Evolutionary conservation across 495 filamentous ascomycete genomes (phyloP).

Genomic region (Penicillium psychrofluorescens): DNA sequence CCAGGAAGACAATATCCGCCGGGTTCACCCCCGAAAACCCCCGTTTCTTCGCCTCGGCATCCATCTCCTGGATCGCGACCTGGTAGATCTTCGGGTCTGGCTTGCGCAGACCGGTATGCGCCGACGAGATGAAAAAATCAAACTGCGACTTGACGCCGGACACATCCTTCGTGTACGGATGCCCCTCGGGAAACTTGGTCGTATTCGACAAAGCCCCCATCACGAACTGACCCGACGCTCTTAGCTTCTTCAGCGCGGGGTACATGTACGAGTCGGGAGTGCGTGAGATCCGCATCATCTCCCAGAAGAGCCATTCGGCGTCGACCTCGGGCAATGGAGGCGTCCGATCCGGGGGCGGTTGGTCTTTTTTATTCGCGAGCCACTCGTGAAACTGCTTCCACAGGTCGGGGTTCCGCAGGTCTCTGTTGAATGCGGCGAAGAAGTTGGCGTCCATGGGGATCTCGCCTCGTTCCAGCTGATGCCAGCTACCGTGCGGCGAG

Average conservation of each 20-base stretch:
- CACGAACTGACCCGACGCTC: slow-evolving; percentile 55
- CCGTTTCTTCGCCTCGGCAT: slow-evolving; percentile 48
- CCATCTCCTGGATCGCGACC: slow-evolving; percentile 57
- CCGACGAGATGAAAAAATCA: slow-evolving; percentile 76
- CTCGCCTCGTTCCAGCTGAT: slow-evolving; percentile 68
- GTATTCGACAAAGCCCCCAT: slow-evolving; percentile 87
- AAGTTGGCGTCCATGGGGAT: slow-evolving; percentile 65
- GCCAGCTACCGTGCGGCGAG: slow-evolving; percentile 81
- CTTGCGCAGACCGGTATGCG: slow-evolving; percentile 83
- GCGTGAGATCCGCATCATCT: slow-evolving; percentile 77
- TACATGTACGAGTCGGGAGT: slow-evolving; percentile 79
- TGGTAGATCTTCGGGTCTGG: slow-evolving; percentile 78
- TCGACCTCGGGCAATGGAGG: slow-evolving; percentile 69
- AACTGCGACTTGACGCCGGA: slow-evolving; percentile 55
- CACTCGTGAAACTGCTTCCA: slow-evolving; percentile 58
- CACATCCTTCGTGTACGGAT: slow-evolving; percentile 42
- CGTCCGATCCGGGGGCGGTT: slow-evolving; percentile 2
- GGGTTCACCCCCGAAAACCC: slow-evolving; percentile 50
- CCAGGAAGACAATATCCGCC: slow-evolving; percentile 75
- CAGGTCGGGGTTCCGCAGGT: slow-evolving; percentile 55
- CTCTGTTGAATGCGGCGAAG: slow-evolving; percentile 67
- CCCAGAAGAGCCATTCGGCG: slow-evolving; percentile 76
- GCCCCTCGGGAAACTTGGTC: slow-evolving; percentile 65
- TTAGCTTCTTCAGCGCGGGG: slow-evolving; percentile 68
- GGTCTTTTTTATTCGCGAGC: slow-evolving; percentile 20